These are phyloP conservation scores for Ilyonectria destructans DNA, from an alignment of 2,329 filamentous ascomycete genomes.

Conservation along the genomic window DNA sequence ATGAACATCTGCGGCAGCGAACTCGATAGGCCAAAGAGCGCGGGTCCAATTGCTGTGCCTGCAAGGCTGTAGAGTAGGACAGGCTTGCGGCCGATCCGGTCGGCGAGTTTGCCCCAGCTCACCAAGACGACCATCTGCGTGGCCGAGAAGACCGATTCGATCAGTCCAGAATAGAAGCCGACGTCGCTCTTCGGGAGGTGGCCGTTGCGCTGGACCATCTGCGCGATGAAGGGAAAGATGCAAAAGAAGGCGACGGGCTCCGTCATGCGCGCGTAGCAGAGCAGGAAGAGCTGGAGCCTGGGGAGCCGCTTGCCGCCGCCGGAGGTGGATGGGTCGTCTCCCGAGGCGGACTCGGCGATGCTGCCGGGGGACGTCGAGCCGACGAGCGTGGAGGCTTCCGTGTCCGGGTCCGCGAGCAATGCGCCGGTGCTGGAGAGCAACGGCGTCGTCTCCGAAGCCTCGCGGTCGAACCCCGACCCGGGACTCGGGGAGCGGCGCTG, in stretches of 20 bases:
- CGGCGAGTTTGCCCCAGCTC: constrained; percentile 75
- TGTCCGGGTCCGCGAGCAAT: constrained; percentile 40
- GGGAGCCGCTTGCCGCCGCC: constrained; percentile 51
- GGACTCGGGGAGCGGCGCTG: constrained; percentile 27
- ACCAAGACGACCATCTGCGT: constrained; percentile 87
- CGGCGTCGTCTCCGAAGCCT: constrained; percentile 43
- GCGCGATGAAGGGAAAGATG: constrained; percentile 86
- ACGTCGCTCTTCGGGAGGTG: constrained; percentile 75
- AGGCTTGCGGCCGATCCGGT: constrained; percentile 81
- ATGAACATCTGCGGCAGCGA: constrained; percentile 83
- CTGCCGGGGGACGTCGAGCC: constrained; percentile 38
- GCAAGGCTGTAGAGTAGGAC: constrained; percentile 78
- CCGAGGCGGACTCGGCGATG: constrained; percentile 26
- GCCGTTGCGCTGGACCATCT: constrained; percentile 82
- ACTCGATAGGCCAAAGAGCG: constrained; percentile 78
- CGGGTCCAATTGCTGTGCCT: constrained; percentile 74
- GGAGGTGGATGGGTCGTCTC: constrained; percentile 4
- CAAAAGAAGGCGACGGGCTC: constrained; percentile 89
- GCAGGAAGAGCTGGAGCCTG: constrained; percentile 77
- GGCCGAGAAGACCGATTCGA: constrained; percentile 81
- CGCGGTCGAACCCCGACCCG: constrained; percentile 7
- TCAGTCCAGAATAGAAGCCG: constrained; percentile 85
- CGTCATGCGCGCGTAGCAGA: constrained; percentile 81
- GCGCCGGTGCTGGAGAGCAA: constrained; percentile 38
- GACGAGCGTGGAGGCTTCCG: constrained; percentile 47